Conservation (phyloP, 2,329 filamentous ascomycete species). For the Salinomyces thailandicus region DNA sequence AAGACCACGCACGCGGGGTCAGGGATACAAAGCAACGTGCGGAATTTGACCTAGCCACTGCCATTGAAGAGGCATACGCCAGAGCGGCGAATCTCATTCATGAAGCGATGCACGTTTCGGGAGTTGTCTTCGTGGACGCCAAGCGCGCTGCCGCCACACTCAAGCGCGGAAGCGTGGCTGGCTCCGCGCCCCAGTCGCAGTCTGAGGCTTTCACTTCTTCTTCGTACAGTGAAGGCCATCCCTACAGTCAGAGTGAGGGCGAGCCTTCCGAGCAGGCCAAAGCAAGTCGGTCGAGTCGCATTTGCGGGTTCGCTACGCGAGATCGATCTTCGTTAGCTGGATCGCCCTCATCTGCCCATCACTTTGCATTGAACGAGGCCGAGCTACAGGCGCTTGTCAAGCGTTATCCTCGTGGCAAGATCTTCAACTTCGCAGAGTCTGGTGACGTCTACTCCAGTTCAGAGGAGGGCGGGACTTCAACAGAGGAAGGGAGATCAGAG, state of each 20-base stretch:
- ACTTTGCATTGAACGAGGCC: background rate
- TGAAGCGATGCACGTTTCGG: constrained; percentile 36
- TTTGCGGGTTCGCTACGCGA: background rate
- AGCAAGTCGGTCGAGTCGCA: background rate
- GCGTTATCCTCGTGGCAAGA: constrained; percentile 1
- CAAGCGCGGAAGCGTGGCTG: too few species aligned
- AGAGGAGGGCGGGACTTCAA: too few species aligned
- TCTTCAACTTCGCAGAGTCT: constrained; percentile 16
- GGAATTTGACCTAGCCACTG: background rate
- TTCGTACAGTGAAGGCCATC: too few species aligned
- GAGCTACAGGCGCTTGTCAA: constrained; percentile 10
- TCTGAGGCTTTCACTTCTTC: too few species aligned
- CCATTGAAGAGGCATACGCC: constrained; percentile 25
- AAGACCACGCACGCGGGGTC: too few species aligned
- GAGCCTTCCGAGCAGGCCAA: background rate
- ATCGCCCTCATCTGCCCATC: background rate
- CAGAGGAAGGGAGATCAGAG: too few species aligned
- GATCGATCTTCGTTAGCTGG: background rate
- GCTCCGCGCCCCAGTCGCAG: too few species aligned
- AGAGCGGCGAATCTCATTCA: constrained; percentile 38
- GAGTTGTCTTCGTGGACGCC: constrained; percentile 32
- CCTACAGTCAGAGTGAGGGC: background rate
- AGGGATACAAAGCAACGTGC: background rate
- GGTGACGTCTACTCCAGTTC: constrained; percentile 14
- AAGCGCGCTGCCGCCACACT: background rate